Percentiles rank a stretch among this genome's conserved stretches.
Conservation (phyloP, 2,329 filamentous ascomycete genomes). For the Aspergillus ochraceoroseus region DNA sequence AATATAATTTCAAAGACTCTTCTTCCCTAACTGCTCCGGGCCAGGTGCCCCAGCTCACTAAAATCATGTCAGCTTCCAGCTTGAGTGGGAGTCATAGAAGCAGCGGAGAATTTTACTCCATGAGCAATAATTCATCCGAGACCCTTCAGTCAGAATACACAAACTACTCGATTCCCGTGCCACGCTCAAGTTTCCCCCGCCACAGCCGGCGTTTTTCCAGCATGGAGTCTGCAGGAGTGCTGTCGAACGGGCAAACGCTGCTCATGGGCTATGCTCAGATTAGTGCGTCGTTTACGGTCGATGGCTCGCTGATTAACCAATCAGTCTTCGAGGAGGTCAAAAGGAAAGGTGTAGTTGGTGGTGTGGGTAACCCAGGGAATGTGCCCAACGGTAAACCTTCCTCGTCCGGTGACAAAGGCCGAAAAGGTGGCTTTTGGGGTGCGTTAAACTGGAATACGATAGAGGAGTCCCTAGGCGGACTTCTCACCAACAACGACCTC, state of each 20-base stretch:
- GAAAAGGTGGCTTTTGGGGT: slow-evolving; percentile 72
- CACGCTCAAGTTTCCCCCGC: slow-evolving; percentile 46
- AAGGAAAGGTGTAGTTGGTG: slow-evolving; percentile 81
- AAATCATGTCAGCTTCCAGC: slow-evolving; percentile 71
- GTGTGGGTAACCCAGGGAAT: slow-evolving; percentile 74
- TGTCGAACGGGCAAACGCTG: slow-evolving; percentile 57
- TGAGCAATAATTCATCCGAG: slow-evolving; percentile 92
- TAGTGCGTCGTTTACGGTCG: slow-evolving; percentile 83
- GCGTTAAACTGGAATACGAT: slow-evolving; percentile 84
- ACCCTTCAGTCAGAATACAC: slow-evolving; percentile 86
- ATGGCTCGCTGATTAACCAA: slow-evolving; percentile 85
- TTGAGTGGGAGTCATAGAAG: slow-evolving; percentile 75
- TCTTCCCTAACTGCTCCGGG: slow-evolving; percentile 26
- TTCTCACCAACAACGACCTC: slow-evolving; percentile 80
- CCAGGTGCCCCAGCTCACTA: slow-evolving; percentile 48
- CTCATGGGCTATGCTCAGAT: slow-evolving; percentile 99
- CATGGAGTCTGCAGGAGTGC: slow-evolving; percentile 27
- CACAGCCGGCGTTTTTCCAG: slow-evolving; percentile 46
- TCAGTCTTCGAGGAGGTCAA: slow-evolving; percentile 93
- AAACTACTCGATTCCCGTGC: slow-evolving; percentile 46
- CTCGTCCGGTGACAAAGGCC: slow-evolving; percentile 32
- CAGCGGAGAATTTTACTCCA: slow-evolving; percentile 89
- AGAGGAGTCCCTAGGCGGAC: slow-evolving; percentile 78
- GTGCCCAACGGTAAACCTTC: slow-evolving; percentile 54
- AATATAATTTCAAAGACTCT: slow-evolving; percentile 23